A percentile compares a stretch with the other conserved stretches of the same genome.
Evolutionary conservation across 805 yeast species (phyloP).

Genomic region (Blastobotrys attinorum): DNA sequence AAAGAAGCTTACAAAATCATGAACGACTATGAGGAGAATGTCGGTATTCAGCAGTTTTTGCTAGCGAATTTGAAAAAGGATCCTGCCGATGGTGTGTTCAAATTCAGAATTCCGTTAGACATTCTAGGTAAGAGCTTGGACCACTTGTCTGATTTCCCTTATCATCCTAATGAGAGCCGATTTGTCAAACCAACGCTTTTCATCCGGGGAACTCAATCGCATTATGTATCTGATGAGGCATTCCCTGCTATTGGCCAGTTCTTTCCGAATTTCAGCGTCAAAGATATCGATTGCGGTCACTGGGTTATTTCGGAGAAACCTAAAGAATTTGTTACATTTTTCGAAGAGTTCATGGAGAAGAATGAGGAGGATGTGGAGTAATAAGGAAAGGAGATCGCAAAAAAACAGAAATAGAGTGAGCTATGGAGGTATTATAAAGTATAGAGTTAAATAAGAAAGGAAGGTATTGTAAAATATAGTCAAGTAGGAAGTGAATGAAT

Average conservation of each 20-base stretch:
- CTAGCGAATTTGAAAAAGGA: constrained; percentile 56
- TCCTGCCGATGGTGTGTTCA: constrained; percentile 29
- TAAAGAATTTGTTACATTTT: constrained; percentile 53
- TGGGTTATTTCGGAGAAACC: constrained; percentile 91
- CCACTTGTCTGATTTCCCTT: constrained; percentile 74
- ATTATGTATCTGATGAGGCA: constrained; percentile 76
- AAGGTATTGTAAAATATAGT: no score
- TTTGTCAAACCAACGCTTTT: constrained; percentile 72
- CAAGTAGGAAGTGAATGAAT: no score
- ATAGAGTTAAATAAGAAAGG: no score
- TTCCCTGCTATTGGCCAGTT: constrained; percentile 63
- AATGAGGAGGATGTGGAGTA: neutral
- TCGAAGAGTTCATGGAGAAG: constrained; percentile 42
- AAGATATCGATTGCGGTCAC: constrained; percentile 80
- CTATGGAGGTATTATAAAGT: no score
- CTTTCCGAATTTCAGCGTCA: constrained; percentile 69
- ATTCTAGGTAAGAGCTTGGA: constrained; percentile 58
- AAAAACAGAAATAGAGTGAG: no score
- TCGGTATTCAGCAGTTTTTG: constrained; percentile 65
- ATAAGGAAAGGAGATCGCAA: no score
- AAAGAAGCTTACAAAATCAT: constrained; percentile 64
- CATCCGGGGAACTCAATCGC: constrained; percentile 68
- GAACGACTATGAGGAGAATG: constrained; percentile 50
- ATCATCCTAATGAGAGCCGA: constrained; percentile 41
- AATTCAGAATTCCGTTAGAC: constrained; percentile 62